Evolutionary conservation across 257 asterid genomes (phyloP).

Genomic region (Nicotiana noctiflora): DNA sequence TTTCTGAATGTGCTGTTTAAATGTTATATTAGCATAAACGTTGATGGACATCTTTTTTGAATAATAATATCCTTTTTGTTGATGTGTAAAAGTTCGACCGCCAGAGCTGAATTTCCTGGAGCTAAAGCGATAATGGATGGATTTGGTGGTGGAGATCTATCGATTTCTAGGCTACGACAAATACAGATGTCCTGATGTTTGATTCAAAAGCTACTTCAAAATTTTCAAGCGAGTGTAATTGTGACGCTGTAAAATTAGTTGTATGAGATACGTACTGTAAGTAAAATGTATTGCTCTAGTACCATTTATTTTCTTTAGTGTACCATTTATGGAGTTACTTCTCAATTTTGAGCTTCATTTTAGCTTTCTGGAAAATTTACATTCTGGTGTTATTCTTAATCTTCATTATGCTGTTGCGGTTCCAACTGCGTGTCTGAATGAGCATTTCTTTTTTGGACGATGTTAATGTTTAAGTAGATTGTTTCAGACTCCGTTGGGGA

Average conservation of each 20-base stretch:
- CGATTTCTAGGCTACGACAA: constrained; percentile 48
- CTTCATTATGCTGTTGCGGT: not conserved
- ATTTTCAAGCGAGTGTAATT: not conserved
- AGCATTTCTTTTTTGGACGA: not conserved
- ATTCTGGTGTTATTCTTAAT: not conserved
- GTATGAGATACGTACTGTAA: not conserved
- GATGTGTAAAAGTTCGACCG: constrained; percentile 46
- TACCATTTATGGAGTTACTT: not conserved
- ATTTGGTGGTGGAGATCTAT: constrained; percentile 79
- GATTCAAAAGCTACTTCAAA: not conserved
- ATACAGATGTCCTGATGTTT: constrained; percentile 21
- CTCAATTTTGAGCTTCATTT: not conserved
- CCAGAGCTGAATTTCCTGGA: constrained; percentile 75
- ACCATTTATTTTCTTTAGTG: too few species aligned
- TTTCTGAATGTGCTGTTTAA: not conserved
- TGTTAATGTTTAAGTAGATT: not conserved
- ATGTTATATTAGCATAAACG: not conserved
- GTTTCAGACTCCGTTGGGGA: not conserved
- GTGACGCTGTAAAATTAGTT: not conserved
- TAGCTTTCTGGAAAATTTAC: not conserved
- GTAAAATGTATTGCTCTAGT: not conserved
- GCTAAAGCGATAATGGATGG: constrained; percentile 71
- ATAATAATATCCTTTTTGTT: not conserved
- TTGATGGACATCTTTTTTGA: not conserved
- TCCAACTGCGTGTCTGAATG: not conserved